Percentiles rank a stretch among this genome's conserved stretches.
Conservation (phyloP, 768 basidiomycete species). For the Galerina sulciceps region DNA sequence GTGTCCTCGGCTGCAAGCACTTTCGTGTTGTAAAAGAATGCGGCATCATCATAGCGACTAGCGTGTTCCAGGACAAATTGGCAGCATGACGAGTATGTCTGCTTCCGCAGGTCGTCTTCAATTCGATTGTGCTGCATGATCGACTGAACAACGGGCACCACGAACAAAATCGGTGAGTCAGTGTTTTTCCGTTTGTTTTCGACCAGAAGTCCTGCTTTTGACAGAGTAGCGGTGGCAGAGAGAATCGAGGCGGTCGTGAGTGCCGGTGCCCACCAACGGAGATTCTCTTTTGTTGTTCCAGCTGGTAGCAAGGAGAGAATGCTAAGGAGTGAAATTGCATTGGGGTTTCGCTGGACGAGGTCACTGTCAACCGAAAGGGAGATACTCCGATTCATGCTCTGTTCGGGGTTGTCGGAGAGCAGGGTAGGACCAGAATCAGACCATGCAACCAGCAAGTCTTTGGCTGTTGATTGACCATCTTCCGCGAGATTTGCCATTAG, state of each 20-base stretch:
- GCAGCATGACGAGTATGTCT: too few relatives aligned
- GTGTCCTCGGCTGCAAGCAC: slow-evolving; percentile 5
- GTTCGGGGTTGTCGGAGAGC: slow-evolving; percentile 10
- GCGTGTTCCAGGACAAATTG: background rate
- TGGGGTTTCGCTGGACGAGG: slow-evolving; percentile 15
- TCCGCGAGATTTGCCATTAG: slow-evolving; percentile 32
- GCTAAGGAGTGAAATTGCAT: slow-evolving; percentile 20
- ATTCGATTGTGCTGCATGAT: background rate
- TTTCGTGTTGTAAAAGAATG: slow-evolving; percentile 5
- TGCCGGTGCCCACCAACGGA: slow-evolving; percentile 4
- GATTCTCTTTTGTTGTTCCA: slow-evolving; percentile 8
- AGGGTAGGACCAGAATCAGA: slow-evolving; percentile 2
- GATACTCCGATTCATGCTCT: slow-evolving; percentile 23
- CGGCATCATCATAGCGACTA: slow-evolving; percentile 5
- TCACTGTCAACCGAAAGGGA: slow-evolving; percentile 21
- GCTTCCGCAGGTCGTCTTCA: too few relatives aligned
- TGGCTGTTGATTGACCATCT: background rate
- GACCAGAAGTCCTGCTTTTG: background rate
- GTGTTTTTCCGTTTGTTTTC: background rate
- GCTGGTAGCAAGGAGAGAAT: slow-evolving; percentile 26
- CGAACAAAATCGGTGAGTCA: background rate
- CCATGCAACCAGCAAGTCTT: slow-evolving; percentile 13
- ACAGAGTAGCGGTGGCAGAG: too few relatives aligned
- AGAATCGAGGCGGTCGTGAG: background rate
- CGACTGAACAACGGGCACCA: slow-evolving; percentile 7